These are phyloP conservation scores for Xylaria venustula DNA, from an alignment of 495 filamentous ascomycete species.

Conservation along the genomic window DNA sequence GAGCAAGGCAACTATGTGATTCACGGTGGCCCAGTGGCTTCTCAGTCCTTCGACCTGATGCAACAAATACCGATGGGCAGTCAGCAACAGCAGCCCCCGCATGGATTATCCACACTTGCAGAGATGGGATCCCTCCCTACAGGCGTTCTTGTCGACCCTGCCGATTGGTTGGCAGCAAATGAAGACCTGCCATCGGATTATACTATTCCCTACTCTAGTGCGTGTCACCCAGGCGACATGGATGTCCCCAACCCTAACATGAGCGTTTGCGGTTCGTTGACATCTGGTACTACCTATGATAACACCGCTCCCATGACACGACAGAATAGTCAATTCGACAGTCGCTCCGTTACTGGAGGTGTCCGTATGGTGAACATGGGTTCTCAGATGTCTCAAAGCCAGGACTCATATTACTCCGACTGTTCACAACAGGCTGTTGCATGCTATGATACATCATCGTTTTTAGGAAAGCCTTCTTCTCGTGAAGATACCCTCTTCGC, in stretches of 20 bases:
- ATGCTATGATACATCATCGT: slow-evolving; percentile 24
- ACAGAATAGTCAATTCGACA: slow-evolving; percentile 44
- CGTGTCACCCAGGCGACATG: slow-evolving; percentile 21
- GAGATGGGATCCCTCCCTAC: slow-evolving; percentile 16
- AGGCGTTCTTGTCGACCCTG: slow-evolving; percentile 25
- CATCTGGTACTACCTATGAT: slow-evolving; percentile 42
- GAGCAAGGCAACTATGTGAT: slow-evolving; percentile 21
- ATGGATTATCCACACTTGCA: slow-evolving; percentile 21
- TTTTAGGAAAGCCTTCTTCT: slow-evolving; percentile 31
- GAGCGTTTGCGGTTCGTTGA: slow-evolving; percentile 42
- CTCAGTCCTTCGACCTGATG: slow-evolving; percentile 23
- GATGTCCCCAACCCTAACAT: slow-evolving; percentile 29
- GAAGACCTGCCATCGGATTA: slow-evolving; percentile 15
- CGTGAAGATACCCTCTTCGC: slow-evolving; percentile 30
- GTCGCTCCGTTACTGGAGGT: slow-evolving; percentile 31
- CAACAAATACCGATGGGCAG: slow-evolving; percentile 8
- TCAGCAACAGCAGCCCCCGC: slow-evolving; percentile 19
- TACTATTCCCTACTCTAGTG: slow-evolving; percentile 14
- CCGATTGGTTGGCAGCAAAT: slow-evolving; percentile 25
- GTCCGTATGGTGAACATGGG: slow-evolving; percentile 44
- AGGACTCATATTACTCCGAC: slow-evolving; percentile 23
- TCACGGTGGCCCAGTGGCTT: slow-evolving; percentile 17
- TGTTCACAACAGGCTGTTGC: slow-evolving; percentile 29
- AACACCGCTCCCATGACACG: slow-evolving; percentile 44
- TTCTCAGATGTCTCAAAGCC: slow-evolving; percentile 37